Evolutionary conservation across 257 asterid species (phyloP), one percentile per base, ranked within the genome.

Genomic region (Solanum infundibuliforme): DNA sequence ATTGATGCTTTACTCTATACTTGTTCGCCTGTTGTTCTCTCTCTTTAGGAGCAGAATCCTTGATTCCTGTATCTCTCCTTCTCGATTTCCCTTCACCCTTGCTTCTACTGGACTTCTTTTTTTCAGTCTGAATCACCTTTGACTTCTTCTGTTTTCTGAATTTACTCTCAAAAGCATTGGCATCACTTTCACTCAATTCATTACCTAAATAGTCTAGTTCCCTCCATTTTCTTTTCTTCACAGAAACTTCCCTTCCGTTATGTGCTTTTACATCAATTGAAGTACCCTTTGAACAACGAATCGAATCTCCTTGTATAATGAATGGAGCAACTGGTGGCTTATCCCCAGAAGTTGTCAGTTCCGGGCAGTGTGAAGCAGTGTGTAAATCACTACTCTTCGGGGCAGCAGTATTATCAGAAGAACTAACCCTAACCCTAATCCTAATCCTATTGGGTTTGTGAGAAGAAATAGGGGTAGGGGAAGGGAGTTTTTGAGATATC

Each of bases 291-390:
- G 81, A 97, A 91, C 99, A 95, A 8, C 73, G 34, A 32, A 96
- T 98, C 99, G 98, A 95, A 18, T 93, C 77, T 65, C 92, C 98
- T 52, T 91, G 81, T 83, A 94, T 91, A 14, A 94, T 5, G 36
- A 91, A 88, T 35, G 95, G 91, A 88, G 92, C 90, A 38, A n/a
- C 85, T 29, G 88, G 68, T 83, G 92, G 83, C 87, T 91, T 92
- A n/a, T 88, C 66, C 62, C 84, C 93, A 72, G 75, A 81, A 35
- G 86, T 41, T 0, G 16, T 71, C 62, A 39, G 75, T 87, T 91
- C 96, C 84, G 20, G 18, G 58, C 62, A 18, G 62, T 52, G 62
- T 16, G 23, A 52, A 48, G 0, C 6, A 12, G 55, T 46, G 55
- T 46, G 55, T 16, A 5, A 16, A 52, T 52, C 23, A 52, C 60